phyloP scores from a whole-genome alignment of 805 yeast genomes.

The Starmerella gropengiesseri region DNA sequence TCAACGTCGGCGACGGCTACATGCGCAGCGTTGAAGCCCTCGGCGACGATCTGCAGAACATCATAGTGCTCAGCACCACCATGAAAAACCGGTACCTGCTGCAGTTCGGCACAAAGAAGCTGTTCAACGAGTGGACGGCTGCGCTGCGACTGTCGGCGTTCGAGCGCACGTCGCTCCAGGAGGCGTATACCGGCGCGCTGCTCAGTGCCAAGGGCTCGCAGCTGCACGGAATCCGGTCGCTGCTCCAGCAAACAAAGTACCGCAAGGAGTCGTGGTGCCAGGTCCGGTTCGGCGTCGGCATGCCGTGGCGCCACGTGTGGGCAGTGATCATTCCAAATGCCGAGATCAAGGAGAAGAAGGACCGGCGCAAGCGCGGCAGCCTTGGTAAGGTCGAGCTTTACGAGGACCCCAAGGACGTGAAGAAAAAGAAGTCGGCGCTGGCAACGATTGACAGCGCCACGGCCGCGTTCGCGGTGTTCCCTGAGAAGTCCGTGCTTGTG shows the following conservation, averaged over 20 bases:
- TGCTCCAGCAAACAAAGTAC: slow-evolving; percentile 74
- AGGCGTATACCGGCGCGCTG: slow-evolving; percentile 92
- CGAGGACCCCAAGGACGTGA: slow-evolving; percentile 58
- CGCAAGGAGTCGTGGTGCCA: slow-evolving; percentile 90
- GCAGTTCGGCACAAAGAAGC: slow-evolving; percentile 58
- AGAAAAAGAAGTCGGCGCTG: slow-evolving; percentile 44
- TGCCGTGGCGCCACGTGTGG: slow-evolving; percentile 94
- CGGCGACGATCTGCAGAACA: slow-evolving; percentile 59
- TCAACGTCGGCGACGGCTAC: slow-evolving; percentile 83
- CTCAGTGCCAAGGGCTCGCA: slow-evolving; percentile 83
- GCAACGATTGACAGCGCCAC: slow-evolving; percentile 64
- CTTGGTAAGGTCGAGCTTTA: slow-evolving; percentile 65
- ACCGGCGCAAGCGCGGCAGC: slow-evolving; percentile 30
- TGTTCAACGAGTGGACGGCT: slow-evolving; percentile 65
- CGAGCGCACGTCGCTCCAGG: slow-evolving; percentile 77
- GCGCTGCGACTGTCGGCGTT: slow-evolving; percentile 71
- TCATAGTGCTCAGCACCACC: slow-evolving; percentile 84
- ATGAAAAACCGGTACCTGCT: slow-evolving; percentile 76
- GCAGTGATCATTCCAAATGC: slow-evolving; percentile 63
- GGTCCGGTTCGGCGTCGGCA: slow-evolving; percentile 90
- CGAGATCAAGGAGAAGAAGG: slow-evolving; percentile 34
- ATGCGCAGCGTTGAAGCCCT: slow-evolving; percentile 59
- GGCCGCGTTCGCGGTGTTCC: slow-evolving; percentile 83
- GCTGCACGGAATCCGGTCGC: slow-evolving; percentile 73
- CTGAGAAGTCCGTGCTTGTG: slow-evolving; percentile 68